These are phyloP conservation scores for Cercophora newfieldiana DNA, from an alignment of 495 filamentous ascomycete genomes.

Conservation along the genomic window DNA sequence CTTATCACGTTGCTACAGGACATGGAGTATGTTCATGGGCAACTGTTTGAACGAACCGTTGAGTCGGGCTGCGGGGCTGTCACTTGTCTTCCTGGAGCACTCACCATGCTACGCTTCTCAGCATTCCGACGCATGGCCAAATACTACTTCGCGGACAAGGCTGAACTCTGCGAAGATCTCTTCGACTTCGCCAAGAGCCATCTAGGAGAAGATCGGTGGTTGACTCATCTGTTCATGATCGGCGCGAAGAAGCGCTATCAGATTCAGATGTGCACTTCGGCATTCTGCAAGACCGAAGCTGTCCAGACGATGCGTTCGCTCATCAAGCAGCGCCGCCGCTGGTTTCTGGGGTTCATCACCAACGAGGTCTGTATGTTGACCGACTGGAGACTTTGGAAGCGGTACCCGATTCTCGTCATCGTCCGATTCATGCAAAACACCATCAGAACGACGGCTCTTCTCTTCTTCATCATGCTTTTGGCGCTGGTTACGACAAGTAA, in stretches of 20 bases:
- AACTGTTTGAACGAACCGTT: slow-evolving; percentile 94
- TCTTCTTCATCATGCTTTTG: slow-evolving; percentile 95
- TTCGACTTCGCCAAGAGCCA: slow-evolving; percentile 98
- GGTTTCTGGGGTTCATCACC: slow-evolving; percentile 98
- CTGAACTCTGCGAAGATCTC: slow-evolving; percentile 91
- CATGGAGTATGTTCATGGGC: slow-evolving; percentile 97
- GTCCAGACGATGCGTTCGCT: slow-evolving; percentile 85
- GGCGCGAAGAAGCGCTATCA: slow-evolving; percentile 89
- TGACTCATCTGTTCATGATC: slow-evolving; percentile 99
- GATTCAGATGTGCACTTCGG: slow-evolving; percentile 95
- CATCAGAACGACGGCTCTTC: slow-evolving; percentile 88
- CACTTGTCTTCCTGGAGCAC: slow-evolving; percentile 89
- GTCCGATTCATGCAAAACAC: slow-evolving; percentile 96
- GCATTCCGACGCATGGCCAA: slow-evolving; percentile 97
- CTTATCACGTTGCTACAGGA: slow-evolving; percentile 93
- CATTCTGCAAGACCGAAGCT: slow-evolving; percentile 98
- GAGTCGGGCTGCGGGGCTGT: slow-evolving; percentile 95
- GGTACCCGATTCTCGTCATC: slow-evolving; percentile 85
- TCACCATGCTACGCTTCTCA: slow-evolving; percentile 94
- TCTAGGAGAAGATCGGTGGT: slow-evolving; percentile 93
- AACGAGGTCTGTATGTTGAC: slow-evolving; percentile 99
- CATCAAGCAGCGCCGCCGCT: slow-evolving; percentile 91
- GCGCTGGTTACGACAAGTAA: slow-evolving; percentile 84
- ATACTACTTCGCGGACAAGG: slow-evolving; percentile 98
- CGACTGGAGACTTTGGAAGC: slow-evolving; percentile 84